These are phyloP conservation scores for Phaeosphaeria sp. DNA, from an alignment of 2,329 filamentous ascomycete genomes.

Conservation along the genomic window DNA sequence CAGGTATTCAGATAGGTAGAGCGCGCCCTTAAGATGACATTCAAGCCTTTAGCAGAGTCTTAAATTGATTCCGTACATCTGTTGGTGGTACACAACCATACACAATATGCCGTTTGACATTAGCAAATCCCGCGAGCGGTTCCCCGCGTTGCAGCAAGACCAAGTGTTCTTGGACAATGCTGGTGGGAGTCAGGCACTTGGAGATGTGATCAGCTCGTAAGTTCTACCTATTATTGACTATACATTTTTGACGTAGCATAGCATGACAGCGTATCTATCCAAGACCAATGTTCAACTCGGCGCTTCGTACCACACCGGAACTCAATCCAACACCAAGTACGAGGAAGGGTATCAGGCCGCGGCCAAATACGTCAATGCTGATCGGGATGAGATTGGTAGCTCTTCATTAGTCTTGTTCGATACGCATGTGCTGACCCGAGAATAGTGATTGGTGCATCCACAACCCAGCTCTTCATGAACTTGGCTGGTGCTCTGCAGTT, in stretches of 20 bases:
- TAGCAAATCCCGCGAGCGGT: slow-evolving; percentile 62
- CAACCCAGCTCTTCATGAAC: slow-evolving; percentile 79
- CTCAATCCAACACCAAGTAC: slow-evolving; percentile 66
- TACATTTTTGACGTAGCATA: slow-evolving; percentile 9
- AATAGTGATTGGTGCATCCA: slow-evolving; percentile 72
- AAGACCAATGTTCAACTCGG: slow-evolving; percentile 78
- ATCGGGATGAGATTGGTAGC: slow-evolving; percentile 67
- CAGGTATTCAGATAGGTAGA: neutral
- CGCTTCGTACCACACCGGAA: slow-evolving; percentile 69
- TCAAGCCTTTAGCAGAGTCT: neutral
- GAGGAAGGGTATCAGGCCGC: slow-evolving; percentile 67
- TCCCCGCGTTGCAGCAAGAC: slow-evolving; percentile 70
- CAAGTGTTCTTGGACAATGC: slow-evolving; percentile 82
- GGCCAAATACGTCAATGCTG: slow-evolving; percentile 74
- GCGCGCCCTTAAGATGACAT: neutral
- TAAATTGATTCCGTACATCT: neutral
- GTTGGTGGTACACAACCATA: neutral
- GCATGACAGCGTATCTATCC: slow-evolving; percentile 70
- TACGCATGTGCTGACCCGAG: neutral
- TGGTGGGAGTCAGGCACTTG: slow-evolving; percentile 74
- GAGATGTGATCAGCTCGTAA: slow-evolving; percentile 70
- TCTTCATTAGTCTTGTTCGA: neutral
- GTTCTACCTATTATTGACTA: slow-evolving; percentile 15
- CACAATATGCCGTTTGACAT: slow-evolving; percentile 58
- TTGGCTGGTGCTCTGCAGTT: slow-evolving; percentile 52